Conservation (phyloP, 768 basidiomycete species). For the Leucosporidium scottii region DNA sequence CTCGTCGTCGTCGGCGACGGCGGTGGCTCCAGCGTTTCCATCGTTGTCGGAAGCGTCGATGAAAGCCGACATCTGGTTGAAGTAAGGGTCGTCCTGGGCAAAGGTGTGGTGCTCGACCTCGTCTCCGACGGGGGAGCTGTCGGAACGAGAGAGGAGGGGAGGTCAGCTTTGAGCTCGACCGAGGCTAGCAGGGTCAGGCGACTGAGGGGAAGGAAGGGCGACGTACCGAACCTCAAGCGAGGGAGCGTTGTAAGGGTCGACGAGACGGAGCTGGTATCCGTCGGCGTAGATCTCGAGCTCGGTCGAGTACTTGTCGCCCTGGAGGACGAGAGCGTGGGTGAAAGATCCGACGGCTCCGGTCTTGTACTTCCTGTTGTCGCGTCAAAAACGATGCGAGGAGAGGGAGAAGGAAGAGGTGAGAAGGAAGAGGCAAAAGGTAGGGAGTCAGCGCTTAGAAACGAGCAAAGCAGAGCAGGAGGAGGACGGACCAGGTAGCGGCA, state of each 20-base stretch:
- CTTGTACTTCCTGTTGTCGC: conserved; percentile 61
- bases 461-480: not conserved
- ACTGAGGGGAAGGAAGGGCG: not conserved
- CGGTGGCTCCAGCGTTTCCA: conserved; percentile 7
- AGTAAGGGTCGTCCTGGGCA: conserved; percentile 31
- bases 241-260: conserved; percentile 87
- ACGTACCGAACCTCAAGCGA: conserved; percentile 65
- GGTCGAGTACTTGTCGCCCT: conserved; percentile 52
- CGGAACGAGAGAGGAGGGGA: too few relatives aligned
- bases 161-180: not conserved
- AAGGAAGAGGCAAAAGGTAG: too few relatives aligned
- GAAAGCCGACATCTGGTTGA: conserved; percentile 27
- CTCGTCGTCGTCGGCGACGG: conserved; percentile 36
- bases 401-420: too few relatives aligned
- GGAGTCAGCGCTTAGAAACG: too few relatives aligned
- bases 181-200: too few relatives aligned
- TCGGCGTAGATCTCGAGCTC: conserved; percentile 54
- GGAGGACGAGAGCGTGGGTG: conserved; percentile 81
- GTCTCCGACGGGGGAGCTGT: conserved; percentile 30
- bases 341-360: conserved; percentile 89
- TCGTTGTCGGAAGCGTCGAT: conserved; percentile 34
- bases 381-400: not conserved
- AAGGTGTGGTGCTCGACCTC: conserved; percentile 34
- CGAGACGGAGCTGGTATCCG: conserved; percentile 57
- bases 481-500: conserved; percentile 65